Base-by-base conservation (phyloP, 1,284 basidiomycete species). In the Amylostereum areolatum region DNA sequence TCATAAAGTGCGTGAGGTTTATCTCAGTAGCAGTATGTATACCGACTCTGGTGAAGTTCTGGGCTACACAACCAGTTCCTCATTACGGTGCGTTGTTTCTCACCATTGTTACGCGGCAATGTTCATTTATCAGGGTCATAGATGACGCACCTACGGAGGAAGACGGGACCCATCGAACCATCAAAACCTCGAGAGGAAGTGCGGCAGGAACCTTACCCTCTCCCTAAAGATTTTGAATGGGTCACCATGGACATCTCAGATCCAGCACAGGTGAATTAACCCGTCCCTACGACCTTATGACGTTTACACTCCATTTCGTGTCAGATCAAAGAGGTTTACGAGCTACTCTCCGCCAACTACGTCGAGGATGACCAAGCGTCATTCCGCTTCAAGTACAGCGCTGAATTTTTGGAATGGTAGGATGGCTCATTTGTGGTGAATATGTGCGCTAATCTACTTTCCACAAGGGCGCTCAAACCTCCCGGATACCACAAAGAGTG, bases 161-260 rank as follows among this genome's bases (percentile, higher is more conserved):
- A 47, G 94, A 97, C 66, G 96, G 96, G 97, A 1, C 87, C 81
- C 46, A 97, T 99, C 53, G 93, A 99, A 58, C 79, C 86, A 11
- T 83, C 87, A 8, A 86, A 85, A 59, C 80, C 88, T 6, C 72
- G 76, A 27, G 83, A 85, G 51, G 79, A 96, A 60, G 85, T 99
- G 52, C 82, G 88, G 25, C 85, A 94, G 62, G 89, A 94, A 18
- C 85, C 95, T 3, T 90, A 92, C 61, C 81, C 88, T 3, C 72
- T 99, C 9, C 97, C 93, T 2, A 86, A 86, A 54, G 94, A 97
- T 50, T 99, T 97, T 58, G 90, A 90, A 63, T 99, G 97, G 97
- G 81, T 81, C 30, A 78, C 75, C 3, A 64, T 99, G 35, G 91
- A 99, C 62, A 80, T 98, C 46, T 77, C 81, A 45, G 82, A 96